Evolutionary conservation across 2,329 filamentous ascomycete species (phyloP).

Genomic region (Diaporthe citri): DNA sequence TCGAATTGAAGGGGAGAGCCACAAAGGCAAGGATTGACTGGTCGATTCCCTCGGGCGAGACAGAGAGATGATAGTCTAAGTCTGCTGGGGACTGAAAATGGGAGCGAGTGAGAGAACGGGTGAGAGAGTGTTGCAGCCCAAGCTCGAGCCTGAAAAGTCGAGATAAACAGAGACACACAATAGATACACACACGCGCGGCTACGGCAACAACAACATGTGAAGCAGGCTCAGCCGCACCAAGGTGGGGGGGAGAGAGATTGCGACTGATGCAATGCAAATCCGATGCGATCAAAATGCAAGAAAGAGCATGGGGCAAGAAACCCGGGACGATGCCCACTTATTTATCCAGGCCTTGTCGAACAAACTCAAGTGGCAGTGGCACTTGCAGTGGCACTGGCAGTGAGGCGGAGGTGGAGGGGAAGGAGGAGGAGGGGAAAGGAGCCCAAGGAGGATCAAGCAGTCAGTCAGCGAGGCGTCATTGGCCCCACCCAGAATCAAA

Average conservation of each 20-base stretch:
- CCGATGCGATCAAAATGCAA: constrained; percentile 36
- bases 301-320: constrained; percentile 28
- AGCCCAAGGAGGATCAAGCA: not conserved
- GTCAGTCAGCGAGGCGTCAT: constrained; percentile 35
- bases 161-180: constrained; percentile 15
- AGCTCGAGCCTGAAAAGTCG: constrained; percentile 25
- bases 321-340: constrained; percentile 29
- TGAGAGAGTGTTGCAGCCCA: constrained; percentile 21
- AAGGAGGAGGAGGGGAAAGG: not conserved
- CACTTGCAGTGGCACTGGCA: not conserved
- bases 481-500: constrained; percentile 34
- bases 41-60: constrained; percentile 20
- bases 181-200: constrained; percentile 23
- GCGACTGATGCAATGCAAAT: constrained; percentile 33
- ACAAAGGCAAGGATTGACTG: constrained; percentile 15
- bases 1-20: constrained; percentile 29
- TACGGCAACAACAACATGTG: constrained; percentile 34
- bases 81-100: constrained; percentile 14
- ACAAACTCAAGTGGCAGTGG: not conserved
- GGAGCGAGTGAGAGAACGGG: constrained; percentile 13
- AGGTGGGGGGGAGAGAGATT: constrained; percentile 25
- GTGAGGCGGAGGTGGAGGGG: not conserved
- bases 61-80: constrained; percentile 24
- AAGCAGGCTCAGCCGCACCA: constrained; percentile 37
- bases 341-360: constrained; percentile 14